A percentile compares a stretch with the other conserved stretches of the same genome.
Evolutionary conservation across 2,329 filamentous ascomycete species (phyloP).

Genomic region (Lecanicillium sp.): DNA sequence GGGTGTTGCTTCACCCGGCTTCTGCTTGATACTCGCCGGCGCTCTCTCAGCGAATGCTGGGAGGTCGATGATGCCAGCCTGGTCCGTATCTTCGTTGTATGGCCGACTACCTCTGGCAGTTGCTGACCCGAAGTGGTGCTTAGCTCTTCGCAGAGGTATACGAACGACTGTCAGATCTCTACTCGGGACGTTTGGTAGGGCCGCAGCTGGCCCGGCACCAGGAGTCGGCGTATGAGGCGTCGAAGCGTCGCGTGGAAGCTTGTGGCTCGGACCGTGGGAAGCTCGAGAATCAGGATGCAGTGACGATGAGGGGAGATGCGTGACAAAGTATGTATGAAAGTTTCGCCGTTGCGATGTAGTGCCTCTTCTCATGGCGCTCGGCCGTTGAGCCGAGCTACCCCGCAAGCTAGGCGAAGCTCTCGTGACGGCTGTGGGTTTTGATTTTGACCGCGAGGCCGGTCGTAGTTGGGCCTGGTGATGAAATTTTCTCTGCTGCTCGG

Average conservation of each 20-base stretch:
- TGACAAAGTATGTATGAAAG: constrained; percentile 97
- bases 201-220: constrained; percentile 48
- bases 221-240: constrained; percentile 59
- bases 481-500: not conserved
- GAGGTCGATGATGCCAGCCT: constrained; percentile 87
- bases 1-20: constrained; percentile 51
- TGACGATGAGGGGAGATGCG: constrained; percentile 87
- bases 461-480: too few relatives aligned
- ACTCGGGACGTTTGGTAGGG: constrained; percentile 48
- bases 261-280: constrained; percentile 62
- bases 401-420: too few relatives aligned
- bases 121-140: constrained; percentile 86
- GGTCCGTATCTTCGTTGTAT: constrained; percentile 90
- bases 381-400: constrained; percentile 2
- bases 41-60: constrained; percentile 84
- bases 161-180: constrained; percentile 88
- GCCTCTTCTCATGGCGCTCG: not conserved
- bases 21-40: constrained; percentile 53
- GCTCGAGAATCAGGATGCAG: constrained; percentile 76
- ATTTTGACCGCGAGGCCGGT: too few relatives aligned
- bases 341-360: constrained; percentile 27
- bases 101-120: constrained; percentile 72
- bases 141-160: constrained; percentile 86
- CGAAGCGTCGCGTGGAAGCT: constrained; percentile 77
- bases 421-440: too few relatives aligned